A percentile compares a stretch with the other conserved stretches of the same genome.
Conservation (phyloP, 2,329 filamentous ascomycete genomes). For the Xylaria hypoxylon region DNA sequence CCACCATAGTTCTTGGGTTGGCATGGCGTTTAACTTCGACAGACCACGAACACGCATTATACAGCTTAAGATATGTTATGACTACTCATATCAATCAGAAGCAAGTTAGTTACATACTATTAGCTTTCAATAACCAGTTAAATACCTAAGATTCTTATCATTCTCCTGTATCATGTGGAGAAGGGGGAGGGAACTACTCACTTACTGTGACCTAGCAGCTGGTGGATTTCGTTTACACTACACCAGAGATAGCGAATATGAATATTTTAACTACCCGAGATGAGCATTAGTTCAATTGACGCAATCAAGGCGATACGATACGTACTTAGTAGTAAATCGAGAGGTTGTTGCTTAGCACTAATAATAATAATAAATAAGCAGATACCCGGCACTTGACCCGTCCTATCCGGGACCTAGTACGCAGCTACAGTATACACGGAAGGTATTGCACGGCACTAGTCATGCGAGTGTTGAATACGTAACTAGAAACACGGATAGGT, state of each 20-base stretch:
- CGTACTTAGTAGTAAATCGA: neutral
- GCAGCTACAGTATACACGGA: neutral
- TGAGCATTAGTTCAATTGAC: conserved; percentile 3
- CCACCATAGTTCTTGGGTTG: neutral
- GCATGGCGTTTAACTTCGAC: too few relatives aligned
- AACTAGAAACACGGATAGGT: neutral
- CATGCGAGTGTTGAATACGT: neutral
- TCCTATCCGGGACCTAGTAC: conserved; percentile 7
- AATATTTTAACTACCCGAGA: conserved; percentile 21
- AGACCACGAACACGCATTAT: too few relatives aligned
- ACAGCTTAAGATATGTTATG: too few relatives aligned
- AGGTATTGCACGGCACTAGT: conserved; percentile 21
- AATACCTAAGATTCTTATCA: neutral
- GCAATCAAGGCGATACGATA: conserved; percentile 9
- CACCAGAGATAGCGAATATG: conserved; percentile 12
- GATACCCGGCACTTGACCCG: conserved; percentile 13
- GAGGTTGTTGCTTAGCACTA: conserved; percentile 1
- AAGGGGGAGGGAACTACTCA: neutral
- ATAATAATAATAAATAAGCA: conserved; percentile 10
- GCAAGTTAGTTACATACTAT: neutral
- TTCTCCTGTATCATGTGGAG: neutral
- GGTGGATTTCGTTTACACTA: conserved; percentile 9
- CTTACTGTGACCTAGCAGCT: neutral
- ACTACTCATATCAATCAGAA: too few relatives aligned
- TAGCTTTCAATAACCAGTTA: neutral